Conservation (phyloP, 805 yeast species). For the Tetrapisispora fleetii region DNA sequence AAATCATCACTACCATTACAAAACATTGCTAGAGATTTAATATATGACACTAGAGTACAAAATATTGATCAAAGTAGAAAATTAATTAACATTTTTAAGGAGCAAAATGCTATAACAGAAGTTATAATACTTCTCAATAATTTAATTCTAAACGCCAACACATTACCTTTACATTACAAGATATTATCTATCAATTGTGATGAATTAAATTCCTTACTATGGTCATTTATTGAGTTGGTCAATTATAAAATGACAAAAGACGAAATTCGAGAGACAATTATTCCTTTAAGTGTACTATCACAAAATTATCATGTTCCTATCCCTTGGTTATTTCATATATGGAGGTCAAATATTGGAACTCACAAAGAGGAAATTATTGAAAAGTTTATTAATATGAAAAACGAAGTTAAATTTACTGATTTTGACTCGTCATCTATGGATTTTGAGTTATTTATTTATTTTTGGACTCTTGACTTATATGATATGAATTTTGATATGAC, state of each 20-base stretch:
- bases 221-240: slow-evolving; percentile 51
- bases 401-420: slow-evolving; percentile 9
- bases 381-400: slow-evolving; percentile 7
- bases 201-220: slow-evolving; percentile 57
- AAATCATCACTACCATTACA: slow-evolving; percentile 56
- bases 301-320: slow-evolving; percentile 37
- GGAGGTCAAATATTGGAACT: slow-evolving; percentile 44
- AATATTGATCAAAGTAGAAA: slow-evolving; percentile 39
- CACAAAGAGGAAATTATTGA: slow-evolving; percentile 10
- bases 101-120: slow-evolving; percentile 44
- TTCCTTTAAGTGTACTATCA: slow-evolving; percentile 35
- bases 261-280: slow-evolving; percentile 29
- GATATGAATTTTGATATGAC: slow-evolving; percentile 50
- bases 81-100: slow-evolving; percentile 38
- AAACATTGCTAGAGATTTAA: slow-evolving; percentile 43
- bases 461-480: slow-evolving; percentile 67
- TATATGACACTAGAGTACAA: slow-evolving; percentile 41
- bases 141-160: slow-evolving; percentile 32
- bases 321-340: slow-evolving; percentile 66
- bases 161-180: slow-evolving; percentile 47
- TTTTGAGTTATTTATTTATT: slow-evolving; percentile 42
- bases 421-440: slow-evolving; percentile 26
- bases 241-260: slow-evolving; percentile 37
- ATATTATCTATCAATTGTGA: slow-evolving; percentile 64
- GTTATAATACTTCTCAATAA: slow-evolving; percentile 54